Conservation (phyloP, 83 land plant species). For the Picea mariana region DNA sequence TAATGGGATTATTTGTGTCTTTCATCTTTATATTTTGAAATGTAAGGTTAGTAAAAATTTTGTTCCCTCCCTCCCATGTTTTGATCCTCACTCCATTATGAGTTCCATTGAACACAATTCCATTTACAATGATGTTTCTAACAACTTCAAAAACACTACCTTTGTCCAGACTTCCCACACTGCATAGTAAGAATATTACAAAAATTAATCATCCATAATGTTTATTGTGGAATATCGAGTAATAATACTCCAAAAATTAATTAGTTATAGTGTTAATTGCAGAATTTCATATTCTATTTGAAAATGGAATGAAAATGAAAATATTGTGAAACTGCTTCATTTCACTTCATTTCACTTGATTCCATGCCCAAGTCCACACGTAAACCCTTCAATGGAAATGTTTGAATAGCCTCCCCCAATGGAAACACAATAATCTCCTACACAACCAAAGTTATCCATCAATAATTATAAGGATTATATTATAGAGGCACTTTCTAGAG, state of each 20-base stretch:
- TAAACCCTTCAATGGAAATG: too few relatives aligned
- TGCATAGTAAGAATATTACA: neutral
- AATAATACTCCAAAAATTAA: too few relatives aligned
- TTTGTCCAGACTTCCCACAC: constrained; percentile 46
- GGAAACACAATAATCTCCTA: neutral
- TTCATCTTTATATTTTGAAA: constrained; percentile 31
- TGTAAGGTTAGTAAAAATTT: constrained; percentile 22
- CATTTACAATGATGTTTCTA: constrained; percentile 36
- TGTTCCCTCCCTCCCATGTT: constrained; percentile 38
- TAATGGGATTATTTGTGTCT: too few relatives aligned
- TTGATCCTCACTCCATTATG: constrained; percentile 48
- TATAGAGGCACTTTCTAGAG: too few relatives aligned
- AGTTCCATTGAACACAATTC: constrained; percentile 27
- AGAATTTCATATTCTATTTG: too few relatives aligned
- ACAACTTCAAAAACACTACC: constrained; percentile 19
- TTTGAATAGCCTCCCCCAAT: neutral
- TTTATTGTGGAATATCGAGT: too few relatives aligned
- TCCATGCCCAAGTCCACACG: too few relatives aligned
- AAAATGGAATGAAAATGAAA: too few relatives aligned
- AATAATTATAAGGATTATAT: neutral
- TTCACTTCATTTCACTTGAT: neutral
- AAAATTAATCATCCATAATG: too few relatives aligned
- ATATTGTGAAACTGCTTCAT: too few relatives aligned
- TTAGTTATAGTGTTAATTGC: too few relatives aligned
- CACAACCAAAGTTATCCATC: too few relatives aligned